Percentiles rank a stretch among this genome's conserved stretches.
These are phyloP conservation scores for Globisporangium paroecandrum DNA, from an alignment of 352 stramenopile genomes.

Conservation along the genomic window DNA sequence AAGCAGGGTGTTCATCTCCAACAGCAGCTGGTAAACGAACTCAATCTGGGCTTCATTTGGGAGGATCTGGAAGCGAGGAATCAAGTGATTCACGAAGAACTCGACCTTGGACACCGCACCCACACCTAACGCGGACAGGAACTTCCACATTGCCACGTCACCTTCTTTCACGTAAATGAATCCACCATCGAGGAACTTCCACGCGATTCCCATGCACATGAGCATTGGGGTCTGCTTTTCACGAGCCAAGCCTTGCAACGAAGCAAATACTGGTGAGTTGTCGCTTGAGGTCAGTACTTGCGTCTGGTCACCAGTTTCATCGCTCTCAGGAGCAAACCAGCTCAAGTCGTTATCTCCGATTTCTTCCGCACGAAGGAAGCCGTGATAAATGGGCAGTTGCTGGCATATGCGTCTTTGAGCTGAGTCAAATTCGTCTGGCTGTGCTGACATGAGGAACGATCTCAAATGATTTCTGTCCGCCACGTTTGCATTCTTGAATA, in stretches of 20 bases:
- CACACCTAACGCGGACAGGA: constrained; percentile 34
- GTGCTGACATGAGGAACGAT: constrained; percentile 41
- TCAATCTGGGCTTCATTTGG: constrained; percentile 27
- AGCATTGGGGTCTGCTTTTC: constrained; percentile 18
- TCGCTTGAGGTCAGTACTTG: constrained; percentile 12
- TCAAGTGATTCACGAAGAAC: constrained; percentile 47
- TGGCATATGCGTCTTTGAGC: constrained; percentile 32
- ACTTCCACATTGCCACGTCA: constrained; percentile 27
- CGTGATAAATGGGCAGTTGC: constrained; percentile 53
- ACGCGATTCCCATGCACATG: constrained; percentile 40
- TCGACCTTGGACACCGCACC: constrained; percentile 38
- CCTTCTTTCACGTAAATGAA: constrained; percentile 51
- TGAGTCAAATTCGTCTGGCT: constrained; percentile 31
- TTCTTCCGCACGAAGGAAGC: constrained; percentile 20
- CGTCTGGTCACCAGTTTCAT: constrained; percentile 3
- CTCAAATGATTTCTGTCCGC: constrained; percentile 41
- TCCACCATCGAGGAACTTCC: constrained; percentile 42
- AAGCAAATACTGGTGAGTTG: constrained; percentile 28
- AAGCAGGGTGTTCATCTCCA: constrained; percentile 37
- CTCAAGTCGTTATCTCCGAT: constrained; percentile 21
- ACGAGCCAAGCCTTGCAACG: constrained; percentile 21
- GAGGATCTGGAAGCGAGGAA: constrained; percentile 43
- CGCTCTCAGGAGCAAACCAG: constrained; percentile 19
- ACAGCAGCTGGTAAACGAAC: constrained; percentile 43
- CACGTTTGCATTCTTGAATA: constrained; percentile 21